These are phyloP conservation scores for Tillandsia fasciculata DNA, from an alignment of 176 grass and related monocot genomes.

Conservation along the genomic window DNA sequence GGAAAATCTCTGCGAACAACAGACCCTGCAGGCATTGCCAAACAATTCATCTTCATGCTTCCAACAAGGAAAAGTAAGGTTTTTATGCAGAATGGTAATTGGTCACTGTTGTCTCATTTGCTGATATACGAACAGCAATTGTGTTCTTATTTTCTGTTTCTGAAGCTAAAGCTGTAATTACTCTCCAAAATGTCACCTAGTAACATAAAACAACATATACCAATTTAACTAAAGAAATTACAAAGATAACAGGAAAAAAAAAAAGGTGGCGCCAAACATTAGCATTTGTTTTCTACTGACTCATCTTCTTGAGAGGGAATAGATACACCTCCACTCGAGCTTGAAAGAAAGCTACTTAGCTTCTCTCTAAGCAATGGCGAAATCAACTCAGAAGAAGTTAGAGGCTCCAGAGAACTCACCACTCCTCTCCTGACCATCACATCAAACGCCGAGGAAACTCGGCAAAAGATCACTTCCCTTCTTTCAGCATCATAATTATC, in stretches of 20 bases:
- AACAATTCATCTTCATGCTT: no score
- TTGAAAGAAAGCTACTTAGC: slow-evolving; percentile 38
- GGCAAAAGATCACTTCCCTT: slow-evolving; percentile 38
- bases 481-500: slow-evolving; percentile 71
- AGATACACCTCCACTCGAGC: neutral
- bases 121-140: no score
- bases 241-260: neutral
- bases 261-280: neutral
- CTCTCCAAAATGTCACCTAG: no score
- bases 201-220: neutral
- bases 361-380: slow-evolving; percentile 58
- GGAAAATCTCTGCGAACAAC: no score
- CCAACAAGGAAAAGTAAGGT: no score
- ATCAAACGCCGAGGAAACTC: slow-evolving; percentile 35
- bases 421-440: slow-evolving; percentile 53
- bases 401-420: slow-evolving; percentile 43
- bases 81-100: no score
- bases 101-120: no score
- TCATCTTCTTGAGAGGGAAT: neutral
- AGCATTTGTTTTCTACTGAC: neutral
- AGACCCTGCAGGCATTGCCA: no score
- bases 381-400: slow-evolving; percentile 50
- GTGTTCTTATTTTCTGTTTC: no score
- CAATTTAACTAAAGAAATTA: neutral
- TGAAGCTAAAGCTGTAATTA: no score